A percentile compares a stretch with the other conserved stretches of the same genome.
phyloP scores from a whole-genome alignment of 1,284 basidiomycete species.

The Ustilago hordei region DNA sequence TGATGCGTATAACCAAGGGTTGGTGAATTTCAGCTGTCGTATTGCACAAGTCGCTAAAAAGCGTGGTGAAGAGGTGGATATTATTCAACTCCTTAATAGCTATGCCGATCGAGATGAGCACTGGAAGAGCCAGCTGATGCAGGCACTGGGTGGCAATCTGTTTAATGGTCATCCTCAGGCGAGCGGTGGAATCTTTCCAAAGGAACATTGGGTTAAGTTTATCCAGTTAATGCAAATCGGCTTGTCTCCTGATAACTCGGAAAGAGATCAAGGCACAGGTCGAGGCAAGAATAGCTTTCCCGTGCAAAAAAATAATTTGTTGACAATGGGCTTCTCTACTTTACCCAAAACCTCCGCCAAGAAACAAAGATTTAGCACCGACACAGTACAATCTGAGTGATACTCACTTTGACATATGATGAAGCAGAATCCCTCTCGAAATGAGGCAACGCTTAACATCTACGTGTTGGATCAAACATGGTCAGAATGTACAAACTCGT shows the following conservation, averaged over 20 bases:
- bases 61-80: conserved; percentile 51
- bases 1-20: conserved; percentile 38
- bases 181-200: conserved; percentile 58
- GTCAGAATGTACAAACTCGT: conserved; percentile 44
- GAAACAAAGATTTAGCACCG: background rate
- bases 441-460: too few species aligned
- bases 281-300: conserved; percentile 21
- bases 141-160: conserved; percentile 29
- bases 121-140: conserved; percentile 25
- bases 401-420: conserved; percentile 4
- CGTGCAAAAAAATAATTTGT: conserved; percentile 38
- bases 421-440: too few species aligned
- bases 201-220: conserved; percentile 44
- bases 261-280: background rate
- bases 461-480: conserved; percentile 16
- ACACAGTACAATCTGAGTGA: background rate
- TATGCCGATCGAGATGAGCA: conserved; percentile 47
- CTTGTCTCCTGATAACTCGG: conserved; percentile 30
- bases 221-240: conserved; percentile 58
- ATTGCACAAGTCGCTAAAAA: conserved; percentile 39
- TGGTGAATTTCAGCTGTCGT: conserved; percentile 48
- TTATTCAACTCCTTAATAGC: conserved; percentile 51
- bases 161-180: conserved; percentile 59
- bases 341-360: conserved; percentile 22
- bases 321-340: conserved; percentile 46